Conservation (phyloP, 164 flowering plant genomes). For the Magnolia officinalis region DNA sequence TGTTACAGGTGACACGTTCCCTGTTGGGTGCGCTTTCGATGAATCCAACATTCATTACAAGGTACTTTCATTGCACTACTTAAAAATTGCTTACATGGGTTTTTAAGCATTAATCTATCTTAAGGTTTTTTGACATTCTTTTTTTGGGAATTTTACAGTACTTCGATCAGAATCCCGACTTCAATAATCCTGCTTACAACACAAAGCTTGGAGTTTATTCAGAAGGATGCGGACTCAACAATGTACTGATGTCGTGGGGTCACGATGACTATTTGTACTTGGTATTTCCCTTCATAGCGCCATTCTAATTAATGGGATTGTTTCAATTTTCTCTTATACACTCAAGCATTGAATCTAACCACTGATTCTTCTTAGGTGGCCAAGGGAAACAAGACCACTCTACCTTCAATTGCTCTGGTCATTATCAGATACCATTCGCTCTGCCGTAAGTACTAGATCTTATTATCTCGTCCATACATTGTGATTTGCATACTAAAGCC, state of each 20-base stretch:
- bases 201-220: slow-evolving; percentile 55
- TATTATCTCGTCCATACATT: not conserved
- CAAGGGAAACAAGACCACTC: slow-evolving; percentile 52
- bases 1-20: slow-evolving; percentile 71
- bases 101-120: not conserved
- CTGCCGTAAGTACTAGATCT: slow-evolving; percentile 37
- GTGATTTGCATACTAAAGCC: no score
- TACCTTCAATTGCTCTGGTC: slow-evolving; percentile 68
- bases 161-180: slow-evolving; percentile 58
- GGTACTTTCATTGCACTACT: slow-evolving; percentile 24
- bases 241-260: slow-evolving; percentile 73
- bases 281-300: slow-evolving; percentile 30
- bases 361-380: slow-evolving; percentile 47
- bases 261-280: slow-evolving; percentile 81
- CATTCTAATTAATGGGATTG: not conserved
- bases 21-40: slow-evolving; percentile 74
- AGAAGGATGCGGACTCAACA: slow-evolving; percentile 62
- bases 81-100: not conserved
- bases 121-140: not conserved
- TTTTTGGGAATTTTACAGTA: slow-evolving; percentile 22
- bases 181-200: slow-evolving; percentile 44
- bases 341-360: not conserved
- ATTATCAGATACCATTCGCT: slow-evolving; percentile 77
- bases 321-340: not conserved
- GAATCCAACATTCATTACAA: slow-evolving; percentile 63